Evolutionary conservation across 805 yeast species (phyloP).

Genomic region (Saccharomycopsis fermentans): DNA sequence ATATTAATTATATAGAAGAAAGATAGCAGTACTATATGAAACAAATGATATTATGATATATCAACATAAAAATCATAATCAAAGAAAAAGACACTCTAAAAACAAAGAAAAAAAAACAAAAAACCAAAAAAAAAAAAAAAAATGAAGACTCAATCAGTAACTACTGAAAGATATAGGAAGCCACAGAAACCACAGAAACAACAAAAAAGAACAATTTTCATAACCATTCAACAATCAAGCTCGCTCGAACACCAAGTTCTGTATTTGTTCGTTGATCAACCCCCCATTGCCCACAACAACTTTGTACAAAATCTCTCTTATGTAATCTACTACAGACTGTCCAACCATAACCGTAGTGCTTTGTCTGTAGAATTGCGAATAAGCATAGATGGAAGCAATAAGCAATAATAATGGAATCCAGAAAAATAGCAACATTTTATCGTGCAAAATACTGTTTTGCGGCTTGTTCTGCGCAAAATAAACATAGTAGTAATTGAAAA

Average conservation of each 20-base stretch:
- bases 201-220: background rate
- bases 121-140: background rate
- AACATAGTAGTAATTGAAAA: slow-evolving; percentile 21
- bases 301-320: slow-evolving; percentile 37
- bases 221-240: too few relatives aligned
- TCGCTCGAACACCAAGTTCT: background rate
- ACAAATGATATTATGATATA: background rate
- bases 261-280: slow-evolving; percentile 19
- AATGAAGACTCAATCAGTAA: too few relatives aligned
- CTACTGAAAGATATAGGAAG: too few relatives aligned
- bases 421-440: slow-evolving; percentile 77
- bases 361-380: slow-evolving; percentile 22
- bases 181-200: background rate
- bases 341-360: slow-evolving; percentile 12
- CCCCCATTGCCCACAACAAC: slow-evolving; percentile 42
- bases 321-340: slow-evolving; percentile 28
- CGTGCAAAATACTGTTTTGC: slow-evolving; percentile 46
- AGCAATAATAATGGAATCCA: slow-evolving; percentile 76
- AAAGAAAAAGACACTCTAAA: too few relatives aligned
- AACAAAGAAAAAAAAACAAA: background rate
- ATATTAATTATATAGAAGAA: too few relatives aligned
- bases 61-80: background rate
- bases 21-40: too few relatives aligned
- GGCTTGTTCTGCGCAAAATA: slow-evolving; percentile 21
- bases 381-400: slow-evolving; percentile 37